Conservation (phyloP, 2,329 filamentous ascomycete species). For the Fulvia fulva region DNA sequence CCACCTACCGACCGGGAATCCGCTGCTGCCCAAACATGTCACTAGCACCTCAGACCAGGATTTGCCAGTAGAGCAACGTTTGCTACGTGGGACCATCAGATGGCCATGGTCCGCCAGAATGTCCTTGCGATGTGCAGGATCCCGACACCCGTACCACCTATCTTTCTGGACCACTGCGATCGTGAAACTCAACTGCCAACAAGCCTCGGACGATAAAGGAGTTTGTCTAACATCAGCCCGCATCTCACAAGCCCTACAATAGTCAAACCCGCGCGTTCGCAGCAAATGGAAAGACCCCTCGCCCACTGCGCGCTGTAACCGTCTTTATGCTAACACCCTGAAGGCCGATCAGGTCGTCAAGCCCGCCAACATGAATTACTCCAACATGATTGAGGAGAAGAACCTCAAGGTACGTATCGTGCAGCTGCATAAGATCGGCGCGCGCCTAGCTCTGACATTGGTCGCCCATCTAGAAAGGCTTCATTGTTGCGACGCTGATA, state of each 20-base stretch:
- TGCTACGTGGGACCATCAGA: conserved; percentile 3
- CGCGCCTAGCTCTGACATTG: background rate
- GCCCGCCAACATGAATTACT: conserved; percentile 39
- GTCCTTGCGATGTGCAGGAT: background rate
- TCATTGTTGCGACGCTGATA: conserved; percentile 43
- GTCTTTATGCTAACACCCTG: conserved; percentile 1
- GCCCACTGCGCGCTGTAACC: background rate
- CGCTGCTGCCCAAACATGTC: conserved; percentile 1
- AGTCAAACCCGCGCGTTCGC: background rate
- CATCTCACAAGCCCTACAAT: background rate
- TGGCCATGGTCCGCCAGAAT: background rate
- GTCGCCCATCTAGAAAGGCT: conserved; percentile 34
- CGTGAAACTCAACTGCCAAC: background rate
- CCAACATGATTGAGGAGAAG: conserved; percentile 45
- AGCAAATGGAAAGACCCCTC: conserved; percentile 5
- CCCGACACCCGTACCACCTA: background rate
- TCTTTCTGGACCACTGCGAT: background rate
- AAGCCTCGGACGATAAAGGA: background rate
- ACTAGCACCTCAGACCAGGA: background rate
- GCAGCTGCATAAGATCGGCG: background rate
- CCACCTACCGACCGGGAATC: background rate
- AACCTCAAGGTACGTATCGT: conserved; percentile 36
- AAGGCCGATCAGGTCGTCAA: conserved; percentile 9
- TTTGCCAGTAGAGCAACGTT: background rate
- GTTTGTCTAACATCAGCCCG: background rate